Base-by-base conservation (phyloP, 108 stramenopile species). In the Cyclostephanos tholiformis region DNA sequence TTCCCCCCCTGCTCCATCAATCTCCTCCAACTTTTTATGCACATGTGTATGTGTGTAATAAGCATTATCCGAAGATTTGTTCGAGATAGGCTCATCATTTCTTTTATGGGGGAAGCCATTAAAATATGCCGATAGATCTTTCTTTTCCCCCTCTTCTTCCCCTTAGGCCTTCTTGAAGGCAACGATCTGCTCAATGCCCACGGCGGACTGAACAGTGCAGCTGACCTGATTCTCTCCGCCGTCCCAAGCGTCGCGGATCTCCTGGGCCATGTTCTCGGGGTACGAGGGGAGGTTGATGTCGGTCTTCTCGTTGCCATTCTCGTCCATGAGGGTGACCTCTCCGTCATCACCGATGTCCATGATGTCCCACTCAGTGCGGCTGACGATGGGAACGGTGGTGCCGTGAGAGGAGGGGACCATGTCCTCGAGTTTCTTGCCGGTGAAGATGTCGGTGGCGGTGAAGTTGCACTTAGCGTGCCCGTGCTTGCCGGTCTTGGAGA, bases 401-500 rank as follows among this genome's bases (percentile, higher is more conserved):
- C 95, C 95, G 88, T 98, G 97, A 60, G 97, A 86, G 81, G 97
- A 97, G 59, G 98, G 98, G 63, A 98, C 93, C 94, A 99, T 97
- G 89, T 98, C 97, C 79, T 98, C 97, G 63, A 88, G 85, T 96
- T 99, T 99, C 93, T 98, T 98, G 64, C 99, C 99, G 68, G 96
- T 99, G 93, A 99, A 99, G 80, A 99, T 99, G 79, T 99, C 99
- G 43, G 82, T 76, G 78, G 96, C 98, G 74, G 87, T 88, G 83
- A 99, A 99, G 96, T 99, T 99, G 76, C 97, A 98, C 93, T 99
- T 99, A 86, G 99, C 99, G 95, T 99, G 99, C 62, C 99, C 99
- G 96, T 99, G 99, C 97, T 99, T 99, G 82, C 98, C 98, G 70
- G 99, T 99, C 97, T 99, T 99, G 83, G 98, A 99, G 79, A 98